phyloP scores from a whole-genome alignment of 164 flowering plant genomes.

The Nymphaea colorata region DNA sequence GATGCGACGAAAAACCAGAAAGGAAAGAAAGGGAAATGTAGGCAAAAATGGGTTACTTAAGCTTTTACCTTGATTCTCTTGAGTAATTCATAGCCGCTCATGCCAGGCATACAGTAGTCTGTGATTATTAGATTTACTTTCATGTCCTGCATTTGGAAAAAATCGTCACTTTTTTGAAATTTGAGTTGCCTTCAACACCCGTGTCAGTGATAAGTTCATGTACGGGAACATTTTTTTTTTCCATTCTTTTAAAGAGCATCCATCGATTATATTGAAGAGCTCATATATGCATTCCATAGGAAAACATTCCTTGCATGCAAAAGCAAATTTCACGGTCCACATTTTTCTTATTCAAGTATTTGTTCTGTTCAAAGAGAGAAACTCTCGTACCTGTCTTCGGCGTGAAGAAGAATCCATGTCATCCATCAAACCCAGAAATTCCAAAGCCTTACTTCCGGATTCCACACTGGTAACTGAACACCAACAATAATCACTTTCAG shows the following conservation, averaged over 20 bases:
- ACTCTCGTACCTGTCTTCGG: constrained; percentile 12
- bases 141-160: constrained; percentile 13
- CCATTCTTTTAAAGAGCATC: too few species aligned
- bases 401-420: constrained; percentile 7
- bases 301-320: too few species aligned
- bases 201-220: too few species aligned
- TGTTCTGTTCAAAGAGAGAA: not conserved
- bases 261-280: not conserved
- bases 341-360: not conserved
- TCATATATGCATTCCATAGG: not conserved
- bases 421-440: constrained; percentile 25
- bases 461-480: constrained; percentile 32
- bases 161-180: too few species aligned
- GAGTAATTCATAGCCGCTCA: constrained; percentile 31
- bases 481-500: not conserved
- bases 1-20: not conserved
- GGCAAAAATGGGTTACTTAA: not conserved
- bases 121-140: constrained; percentile 27
- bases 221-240: too few species aligned
- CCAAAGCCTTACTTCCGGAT: constrained; percentile 32
- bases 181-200: too few species aligned
- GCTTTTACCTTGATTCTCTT: constrained; percentile 25
- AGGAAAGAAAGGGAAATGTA: not conserved
- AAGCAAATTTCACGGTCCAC: not conserved
- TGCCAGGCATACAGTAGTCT: constrained; percentile 35